Evolutionary conservation across 2,329 filamentous ascomycete species (phyloP).

Genomic region (Blumeriella jaapii): DNA sequence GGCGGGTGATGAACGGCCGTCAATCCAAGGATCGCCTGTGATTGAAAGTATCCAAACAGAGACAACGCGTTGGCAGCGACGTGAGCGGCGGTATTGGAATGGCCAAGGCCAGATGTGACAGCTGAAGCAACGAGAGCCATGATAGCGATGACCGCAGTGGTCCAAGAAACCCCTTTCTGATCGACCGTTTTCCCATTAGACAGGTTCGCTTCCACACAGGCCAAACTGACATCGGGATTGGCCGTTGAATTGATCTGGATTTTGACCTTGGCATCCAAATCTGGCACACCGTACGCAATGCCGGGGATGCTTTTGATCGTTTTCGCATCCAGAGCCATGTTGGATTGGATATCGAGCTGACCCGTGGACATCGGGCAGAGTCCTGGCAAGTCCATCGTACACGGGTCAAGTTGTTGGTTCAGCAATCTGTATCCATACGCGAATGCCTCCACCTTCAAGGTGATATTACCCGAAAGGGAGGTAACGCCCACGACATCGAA

Average conservation of each 20-base stretch:
- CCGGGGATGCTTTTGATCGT: slow-evolving; percentile 59
- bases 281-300: slow-evolving; percentile 81
- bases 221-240: slow-evolving; percentile 47
- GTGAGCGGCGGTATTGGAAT: slow-evolving; percentile 89
- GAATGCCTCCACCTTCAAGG: slow-evolving; percentile 62
- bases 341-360: slow-evolving; percentile 66
- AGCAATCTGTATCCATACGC: slow-evolving; percentile 75
- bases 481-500: slow-evolving; percentile 75
- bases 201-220: slow-evolving; percentile 77
- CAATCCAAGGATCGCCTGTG: slow-evolving; percentile 83
- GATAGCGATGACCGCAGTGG: slow-evolving; percentile 77
- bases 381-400: slow-evolving; percentile 54
- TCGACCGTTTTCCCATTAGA: slow-evolving; percentile 92
- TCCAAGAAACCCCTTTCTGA: slow-evolving; percentile 79
- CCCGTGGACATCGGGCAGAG: slow-evolving; percentile 88
- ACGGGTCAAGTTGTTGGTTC: slow-evolving; percentile 61
- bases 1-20: slow-evolving; percentile 72
- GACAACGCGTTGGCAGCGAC: slow-evolving; percentile 88
- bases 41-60: slow-evolving; percentile 91
- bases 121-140: slow-evolving; percentile 76
- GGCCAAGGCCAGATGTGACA: slow-evolving; percentile 78
- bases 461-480: slow-evolving; percentile 71
- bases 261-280: slow-evolving; percentile 76
- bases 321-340: slow-evolving; percentile 44
- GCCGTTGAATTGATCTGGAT: slow-evolving; percentile 67